phyloP scores from a whole-genome alignment of 345 rosid species.

The Nasturtium officinale region DNA sequence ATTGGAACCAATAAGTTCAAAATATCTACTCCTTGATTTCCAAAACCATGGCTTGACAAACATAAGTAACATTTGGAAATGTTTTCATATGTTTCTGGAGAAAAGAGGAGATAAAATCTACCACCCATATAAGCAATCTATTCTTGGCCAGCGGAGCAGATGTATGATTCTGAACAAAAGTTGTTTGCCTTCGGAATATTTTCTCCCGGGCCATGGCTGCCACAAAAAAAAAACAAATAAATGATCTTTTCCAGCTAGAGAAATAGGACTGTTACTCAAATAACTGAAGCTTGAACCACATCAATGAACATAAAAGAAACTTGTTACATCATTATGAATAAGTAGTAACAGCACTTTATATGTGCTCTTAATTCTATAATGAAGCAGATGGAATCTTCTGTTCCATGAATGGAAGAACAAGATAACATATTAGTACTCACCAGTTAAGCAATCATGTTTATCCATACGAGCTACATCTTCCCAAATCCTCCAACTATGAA shows the following conservation, averaged over 20 bases:
- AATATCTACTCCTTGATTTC: background rate
- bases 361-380: background rate
- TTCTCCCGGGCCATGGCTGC: constrained; percentile 60
- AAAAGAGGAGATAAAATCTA: constrained; percentile 29
- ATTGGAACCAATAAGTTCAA: background rate
- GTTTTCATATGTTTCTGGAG: background rate
- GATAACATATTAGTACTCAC: constrained; percentile 44
- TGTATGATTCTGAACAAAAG: constrained; percentile 69
- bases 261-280: background rate
- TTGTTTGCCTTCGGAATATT: constrained; percentile 71
- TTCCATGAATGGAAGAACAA: background rate
- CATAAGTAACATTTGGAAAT: background rate
- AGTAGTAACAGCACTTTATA: constrained; percentile 1
- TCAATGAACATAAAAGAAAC: constrained; percentile 10
- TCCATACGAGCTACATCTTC: constrained; percentile 84
- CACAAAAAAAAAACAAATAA: constrained; percentile 20
- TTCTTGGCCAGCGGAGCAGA: constrained; percentile 61
- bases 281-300: constrained; percentile 1
- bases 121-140: constrained; percentile 83
- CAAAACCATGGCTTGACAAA: background rate
- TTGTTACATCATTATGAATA: background rate
- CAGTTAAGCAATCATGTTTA: constrained; percentile 57
- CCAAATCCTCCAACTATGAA: constrained; percentile 94
- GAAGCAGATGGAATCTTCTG: background rate
- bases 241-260: background rate